Evolutionary conservation across 2,329 filamentous ascomycete species (phyloP).

Genomic region (Sporothrix sp.): DNA sequence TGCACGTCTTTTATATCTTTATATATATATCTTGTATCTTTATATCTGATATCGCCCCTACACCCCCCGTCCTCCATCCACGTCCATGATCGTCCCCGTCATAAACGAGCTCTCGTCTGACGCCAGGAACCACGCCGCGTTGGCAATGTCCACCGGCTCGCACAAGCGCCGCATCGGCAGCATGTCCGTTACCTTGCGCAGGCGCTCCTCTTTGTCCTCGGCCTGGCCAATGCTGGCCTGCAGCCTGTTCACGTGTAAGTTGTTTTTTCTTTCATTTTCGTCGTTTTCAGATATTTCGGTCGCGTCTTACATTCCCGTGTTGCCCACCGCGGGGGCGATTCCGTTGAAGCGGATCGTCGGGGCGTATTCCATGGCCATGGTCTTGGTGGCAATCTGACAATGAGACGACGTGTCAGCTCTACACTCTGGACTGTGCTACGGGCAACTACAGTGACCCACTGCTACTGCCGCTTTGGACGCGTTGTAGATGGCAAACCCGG

Average conservation of each 20-base stretch:
- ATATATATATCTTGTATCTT: too few species aligned
- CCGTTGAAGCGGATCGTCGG: conserved; percentile 3
- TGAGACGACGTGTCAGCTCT: too few species aligned
- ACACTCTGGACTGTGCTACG: too few species aligned
- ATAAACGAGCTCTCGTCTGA: conserved; percentile 2
- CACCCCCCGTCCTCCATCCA: background rate
- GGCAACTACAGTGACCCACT: too few species aligned
- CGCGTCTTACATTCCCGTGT: background rate
- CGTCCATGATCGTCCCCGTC: background rate
- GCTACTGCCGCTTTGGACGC: background rate
- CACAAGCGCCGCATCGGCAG: conserved; percentile 1
- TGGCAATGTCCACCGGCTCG: background rate
- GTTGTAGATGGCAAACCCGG: background rate
- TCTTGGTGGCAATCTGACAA: background rate
- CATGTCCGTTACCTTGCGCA: background rate
- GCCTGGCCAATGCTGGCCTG: background rate
- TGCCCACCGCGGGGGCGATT: background rate
- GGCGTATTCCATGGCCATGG: background rate
- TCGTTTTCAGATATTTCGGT: too few species aligned
- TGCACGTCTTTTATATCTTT: too few species aligned
- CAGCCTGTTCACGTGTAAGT: background rate
- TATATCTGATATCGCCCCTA: background rate
- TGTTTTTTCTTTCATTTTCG: too few species aligned
- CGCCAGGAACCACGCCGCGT: background rate
- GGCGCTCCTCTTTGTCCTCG: background rate